Conservation (phyloP, 148 eudicot genomes). For the Drosera capensis region DNA sequence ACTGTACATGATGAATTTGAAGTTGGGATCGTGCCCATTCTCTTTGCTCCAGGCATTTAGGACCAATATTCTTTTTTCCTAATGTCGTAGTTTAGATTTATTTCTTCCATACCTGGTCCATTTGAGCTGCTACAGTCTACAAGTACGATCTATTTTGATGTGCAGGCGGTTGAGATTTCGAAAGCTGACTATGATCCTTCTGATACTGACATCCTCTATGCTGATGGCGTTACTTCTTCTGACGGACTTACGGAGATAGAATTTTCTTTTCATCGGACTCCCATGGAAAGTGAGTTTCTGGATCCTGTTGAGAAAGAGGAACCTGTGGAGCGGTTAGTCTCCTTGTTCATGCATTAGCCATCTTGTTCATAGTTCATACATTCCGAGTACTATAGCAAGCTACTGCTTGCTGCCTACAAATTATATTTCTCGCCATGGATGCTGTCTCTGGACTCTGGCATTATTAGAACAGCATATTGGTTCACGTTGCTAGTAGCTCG, state of each 20-base stretch:
- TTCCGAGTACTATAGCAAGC: background rate
- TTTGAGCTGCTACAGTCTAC: background rate
- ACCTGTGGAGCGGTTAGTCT: constrained; percentile 24
- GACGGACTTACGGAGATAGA: constrained; percentile 37
- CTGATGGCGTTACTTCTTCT: constrained; percentile 42
- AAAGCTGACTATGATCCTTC: constrained; percentile 59
- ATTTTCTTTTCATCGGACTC: constrained; percentile 26
- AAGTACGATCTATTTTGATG: background rate
- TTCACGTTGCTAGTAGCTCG: too few species aligned
- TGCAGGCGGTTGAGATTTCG: constrained; percentile 64
- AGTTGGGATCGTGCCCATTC: background rate
- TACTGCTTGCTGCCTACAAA: background rate
- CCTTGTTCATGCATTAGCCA: background rate
- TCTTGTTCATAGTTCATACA: background rate
- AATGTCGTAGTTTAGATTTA: too few species aligned
- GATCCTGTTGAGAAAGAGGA: constrained; percentile 24
- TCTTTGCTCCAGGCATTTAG: background rate
- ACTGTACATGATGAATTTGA: background rate
- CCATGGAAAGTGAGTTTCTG: constrained; percentile 20
- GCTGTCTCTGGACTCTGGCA: too few species aligned
- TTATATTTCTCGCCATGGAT: background rate
- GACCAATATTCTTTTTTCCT: background rate
- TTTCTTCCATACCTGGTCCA: background rate
- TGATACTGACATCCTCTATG: constrained; percentile 49
- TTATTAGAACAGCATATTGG: too few species aligned